Evolutionary conservation across 2,329 filamentous ascomycete species (phyloP).

Genomic region (Sordariomycetes sp.): DNA sequence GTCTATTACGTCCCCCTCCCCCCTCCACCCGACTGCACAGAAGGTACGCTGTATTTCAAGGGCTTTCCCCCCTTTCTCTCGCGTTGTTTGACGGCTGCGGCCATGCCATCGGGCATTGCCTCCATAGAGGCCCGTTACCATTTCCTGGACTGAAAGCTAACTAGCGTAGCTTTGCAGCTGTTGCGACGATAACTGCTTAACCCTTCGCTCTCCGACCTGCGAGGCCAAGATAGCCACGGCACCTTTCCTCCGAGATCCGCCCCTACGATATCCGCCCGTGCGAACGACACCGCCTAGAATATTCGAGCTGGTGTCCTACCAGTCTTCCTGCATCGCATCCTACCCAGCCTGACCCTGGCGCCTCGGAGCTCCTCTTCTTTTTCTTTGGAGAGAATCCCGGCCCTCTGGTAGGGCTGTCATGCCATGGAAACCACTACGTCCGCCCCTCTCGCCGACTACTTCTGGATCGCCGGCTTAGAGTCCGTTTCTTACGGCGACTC

Average conservation of each 20-base stretch:
- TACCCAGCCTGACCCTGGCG: neutral
- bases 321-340: neutral
- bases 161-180: neutral
- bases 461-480: slow-evolving; percentile 63
- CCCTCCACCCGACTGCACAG: no score
- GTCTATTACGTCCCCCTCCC: no score
- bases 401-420: neutral
- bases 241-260: neutral
- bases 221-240: neutral
- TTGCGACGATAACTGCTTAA: neutral
- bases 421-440: slow-evolving; percentile 43
- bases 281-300: neutral
- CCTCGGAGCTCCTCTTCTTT: neutral
- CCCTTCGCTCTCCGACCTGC: neutral
- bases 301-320: neutral
- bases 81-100: no score
- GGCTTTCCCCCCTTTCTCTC: no score
- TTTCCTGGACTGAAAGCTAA: neutral
- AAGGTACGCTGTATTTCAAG: no score
- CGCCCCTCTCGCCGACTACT: slow-evolving; percentile 58
- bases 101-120: neutral
- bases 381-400: neutral
- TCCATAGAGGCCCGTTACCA: neutral
- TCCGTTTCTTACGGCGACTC: slow-evolving; percentile 50
- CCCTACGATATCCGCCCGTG: neutral